Conservation (phyloP, 257 asterid genomes). For the Rauvolfia tetraphylla region DNA sequence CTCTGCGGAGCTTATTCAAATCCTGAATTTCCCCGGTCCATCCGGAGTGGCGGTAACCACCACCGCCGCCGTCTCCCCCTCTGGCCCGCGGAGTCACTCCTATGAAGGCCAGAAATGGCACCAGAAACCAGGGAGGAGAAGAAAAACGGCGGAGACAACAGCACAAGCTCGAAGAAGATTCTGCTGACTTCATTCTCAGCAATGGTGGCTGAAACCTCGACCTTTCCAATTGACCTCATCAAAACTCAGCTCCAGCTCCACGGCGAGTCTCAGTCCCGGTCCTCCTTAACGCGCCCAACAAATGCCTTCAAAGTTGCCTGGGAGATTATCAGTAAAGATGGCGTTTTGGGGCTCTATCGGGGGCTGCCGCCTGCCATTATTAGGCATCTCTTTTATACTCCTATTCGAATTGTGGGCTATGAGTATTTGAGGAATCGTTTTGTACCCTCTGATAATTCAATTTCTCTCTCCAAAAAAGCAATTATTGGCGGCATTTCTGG, state of each 20-base stretch:
- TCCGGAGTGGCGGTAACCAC: background rate
- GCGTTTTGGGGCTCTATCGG: conserved; percentile 58
- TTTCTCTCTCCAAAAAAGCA: conserved; percentile 54
- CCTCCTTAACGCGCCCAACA: conserved; percentile 27
- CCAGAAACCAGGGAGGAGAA: background rate
- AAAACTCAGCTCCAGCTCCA: conserved; percentile 84
- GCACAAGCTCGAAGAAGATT: conserved; percentile 32
- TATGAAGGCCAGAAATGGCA: conserved; percentile 3
- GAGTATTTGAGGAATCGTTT: conserved; percentile 56
- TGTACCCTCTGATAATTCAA: conserved; percentile 34
- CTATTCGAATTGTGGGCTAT: conserved; percentile 69
- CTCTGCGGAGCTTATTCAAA: too few species aligned
- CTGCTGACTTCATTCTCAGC: conserved; percentile 71
- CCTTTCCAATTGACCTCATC: conserved; percentile 80
- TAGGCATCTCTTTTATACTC: conserved; percentile 76
- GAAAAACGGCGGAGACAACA: background rate
- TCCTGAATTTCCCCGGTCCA: background rate
- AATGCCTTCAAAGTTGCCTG: conserved; percentile 45
- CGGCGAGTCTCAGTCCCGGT: conserved; percentile 42
- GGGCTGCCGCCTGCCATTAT: conserved; percentile 69
- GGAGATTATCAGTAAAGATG: conserved; percentile 49
- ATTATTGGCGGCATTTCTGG: conserved; percentile 74
- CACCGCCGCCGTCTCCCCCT: background rate
- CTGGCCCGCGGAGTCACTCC: background rate
- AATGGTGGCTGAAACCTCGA: conserved; percentile 69